phyloP scores from a whole-genome alignment of 805 yeast species.

The Sugiyamaella lignohabitans region DNA sequence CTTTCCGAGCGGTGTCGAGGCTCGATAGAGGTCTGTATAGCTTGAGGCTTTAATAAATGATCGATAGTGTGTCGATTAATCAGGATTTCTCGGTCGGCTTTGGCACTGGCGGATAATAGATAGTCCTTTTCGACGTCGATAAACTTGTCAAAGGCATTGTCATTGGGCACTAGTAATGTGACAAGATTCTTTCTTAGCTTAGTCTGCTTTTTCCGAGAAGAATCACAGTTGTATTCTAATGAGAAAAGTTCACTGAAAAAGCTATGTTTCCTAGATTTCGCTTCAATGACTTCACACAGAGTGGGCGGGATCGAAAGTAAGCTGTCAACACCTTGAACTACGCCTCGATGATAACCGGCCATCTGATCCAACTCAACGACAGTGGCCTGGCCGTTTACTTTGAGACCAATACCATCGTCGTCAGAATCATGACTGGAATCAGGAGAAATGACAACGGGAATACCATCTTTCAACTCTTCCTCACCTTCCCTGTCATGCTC shows the following conservation, averaged over 20 bases:
- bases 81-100: slow-evolving; percentile 21
- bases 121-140: slow-evolving; percentile 43
- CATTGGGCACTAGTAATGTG: slow-evolving; percentile 45
- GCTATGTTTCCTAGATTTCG: slow-evolving; percentile 3
- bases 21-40: slow-evolving; percentile 23
- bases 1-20: too few species aligned
- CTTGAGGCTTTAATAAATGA: slow-evolving; percentile 20
- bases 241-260: slow-evolving; percentile 7
- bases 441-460: slow-evolving; percentile 2
- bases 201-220: slow-evolving; percentile 15
- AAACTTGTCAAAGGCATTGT: slow-evolving; percentile 31
- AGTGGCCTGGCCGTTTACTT: slow-evolving; percentile 27
- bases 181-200: slow-evolving; percentile 22
- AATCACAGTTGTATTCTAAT: slow-evolving; percentile 22
- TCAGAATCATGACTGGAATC: not conserved
- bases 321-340: slow-evolving; percentile 54
- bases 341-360: slow-evolving; percentile 59
- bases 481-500: not conserved
- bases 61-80: slow-evolving; percentile 45
- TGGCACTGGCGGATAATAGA: slow-evolving; percentile 24
- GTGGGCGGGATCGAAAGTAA: slow-evolving; percentile 33
- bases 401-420: not conserved
- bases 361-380: slow-evolving; percentile 51
- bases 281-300: slow-evolving; percentile 8
- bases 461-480: not conserved